These are phyloP conservation scores for Xylaria cubensis DNA, from an alignment of 495 filamentous ascomycete species.

Conservation along the genomic window DNA sequence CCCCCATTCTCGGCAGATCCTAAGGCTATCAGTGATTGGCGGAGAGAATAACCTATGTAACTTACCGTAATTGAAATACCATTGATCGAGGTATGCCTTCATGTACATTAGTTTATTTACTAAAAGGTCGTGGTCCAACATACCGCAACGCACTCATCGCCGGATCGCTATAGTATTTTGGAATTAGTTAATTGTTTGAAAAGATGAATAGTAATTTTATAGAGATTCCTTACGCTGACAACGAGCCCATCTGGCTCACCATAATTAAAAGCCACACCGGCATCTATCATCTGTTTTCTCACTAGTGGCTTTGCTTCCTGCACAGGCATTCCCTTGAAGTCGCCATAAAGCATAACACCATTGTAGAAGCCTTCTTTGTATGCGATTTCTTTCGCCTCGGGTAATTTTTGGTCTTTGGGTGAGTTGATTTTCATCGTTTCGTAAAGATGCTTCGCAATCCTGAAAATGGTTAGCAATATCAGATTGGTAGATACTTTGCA, in stretches of 20 bases:
- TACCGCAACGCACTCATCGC: slow-evolving; percentile 83
- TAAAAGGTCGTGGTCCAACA: background rate
- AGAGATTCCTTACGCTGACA: slow-evolving; percentile 45
- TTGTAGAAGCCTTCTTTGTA: slow-evolving; percentile 99
- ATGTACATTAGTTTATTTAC: background rate
- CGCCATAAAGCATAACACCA: slow-evolving; percentile 86
- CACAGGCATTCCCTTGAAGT: slow-evolving; percentile 87
- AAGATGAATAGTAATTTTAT: background rate
- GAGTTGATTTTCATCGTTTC: slow-evolving; percentile 96
- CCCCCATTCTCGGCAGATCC: slow-evolving; percentile 11
- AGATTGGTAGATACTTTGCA: background rate
- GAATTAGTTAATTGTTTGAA: background rate
- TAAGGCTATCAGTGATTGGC: slow-evolving; percentile 37
- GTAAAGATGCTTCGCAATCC: slow-evolving; percentile 77
- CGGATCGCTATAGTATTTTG: slow-evolving; percentile 65
- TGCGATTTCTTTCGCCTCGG: slow-evolving; percentile 92
- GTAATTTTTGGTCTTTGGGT: slow-evolving; percentile 89
- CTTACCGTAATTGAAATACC: slow-evolving; percentile 87
- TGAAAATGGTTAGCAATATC: background rate
- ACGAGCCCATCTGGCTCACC: slow-evolving; percentile 91
- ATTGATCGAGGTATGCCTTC: slow-evolving; percentile 86
- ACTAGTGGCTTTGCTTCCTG: slow-evolving; percentile 87
- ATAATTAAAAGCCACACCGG: slow-evolving; percentile 85
- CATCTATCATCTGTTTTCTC: slow-evolving; percentile 75
- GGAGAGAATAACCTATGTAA: background rate